Conservation (phyloP, 441 rosid genomes). For the Iberis amara region DNA sequence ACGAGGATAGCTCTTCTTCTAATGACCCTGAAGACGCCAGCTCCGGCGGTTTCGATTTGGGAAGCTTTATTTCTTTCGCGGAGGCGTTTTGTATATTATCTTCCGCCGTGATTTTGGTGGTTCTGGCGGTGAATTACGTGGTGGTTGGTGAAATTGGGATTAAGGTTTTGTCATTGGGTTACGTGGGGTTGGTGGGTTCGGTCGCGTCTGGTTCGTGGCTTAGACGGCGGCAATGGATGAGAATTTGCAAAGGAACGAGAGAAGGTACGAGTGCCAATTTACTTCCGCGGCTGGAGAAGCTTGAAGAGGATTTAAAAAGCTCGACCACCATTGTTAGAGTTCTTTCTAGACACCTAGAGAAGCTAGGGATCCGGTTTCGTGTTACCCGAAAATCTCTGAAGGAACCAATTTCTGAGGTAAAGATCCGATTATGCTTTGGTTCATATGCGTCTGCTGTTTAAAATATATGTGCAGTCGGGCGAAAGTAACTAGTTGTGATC, state of each 20-base stretch:
- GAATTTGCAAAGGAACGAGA: conserved; percentile 41
- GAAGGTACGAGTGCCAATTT: conserved; percentile 40
- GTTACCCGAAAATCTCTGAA: conserved; percentile 64
- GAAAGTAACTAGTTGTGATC: background rate
- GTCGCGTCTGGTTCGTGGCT: conserved; percentile 54
- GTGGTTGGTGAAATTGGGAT: conserved; percentile 46
- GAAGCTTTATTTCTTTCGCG: conserved; percentile 44
- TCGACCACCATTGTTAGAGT: conserved; percentile 52
- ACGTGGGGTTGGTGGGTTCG: conserved; percentile 47
- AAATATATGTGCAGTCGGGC: background rate
- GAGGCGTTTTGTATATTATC: conserved; percentile 57
- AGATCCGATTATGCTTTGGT: background rate
- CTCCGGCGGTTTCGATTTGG: conserved; percentile 34
- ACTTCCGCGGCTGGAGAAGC: conserved; percentile 60
- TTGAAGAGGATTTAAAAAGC: conserved; percentile 75
- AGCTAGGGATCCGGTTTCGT: conserved; percentile 76
- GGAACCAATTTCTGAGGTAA: conserved; percentile 78
- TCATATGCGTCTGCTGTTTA: background rate
- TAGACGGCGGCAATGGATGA: conserved; percentile 65
- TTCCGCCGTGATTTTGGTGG: conserved; percentile 43
- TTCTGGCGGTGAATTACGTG: conserved; percentile 43
- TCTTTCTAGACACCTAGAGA: conserved; percentile 79
- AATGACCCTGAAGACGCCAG: conserved; percentile 17
- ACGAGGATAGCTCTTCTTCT: conserved; percentile 34
- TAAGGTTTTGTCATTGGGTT: conserved; percentile 43